Evolutionary conservation across 768 basidiomycete species (phyloP).

Genomic region (Kwoniella dejecticola): DNA sequence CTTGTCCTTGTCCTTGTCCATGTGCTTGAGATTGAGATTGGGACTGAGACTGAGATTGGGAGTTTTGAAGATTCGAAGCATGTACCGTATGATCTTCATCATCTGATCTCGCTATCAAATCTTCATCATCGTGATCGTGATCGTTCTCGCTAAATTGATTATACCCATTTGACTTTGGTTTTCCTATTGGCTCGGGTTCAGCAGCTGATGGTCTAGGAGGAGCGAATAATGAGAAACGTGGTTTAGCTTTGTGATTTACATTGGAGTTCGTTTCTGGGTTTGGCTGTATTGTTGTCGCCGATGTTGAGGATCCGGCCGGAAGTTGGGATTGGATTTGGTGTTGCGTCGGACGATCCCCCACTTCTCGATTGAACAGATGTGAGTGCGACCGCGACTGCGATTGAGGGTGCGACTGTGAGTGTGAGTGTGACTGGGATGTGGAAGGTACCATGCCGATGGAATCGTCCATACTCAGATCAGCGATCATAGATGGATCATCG

Average conservation of each 20-base stretch:
- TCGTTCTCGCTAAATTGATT: slow-evolving; percentile 18
- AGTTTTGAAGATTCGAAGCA: no score
- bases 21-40: background rate
- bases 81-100: slow-evolving; percentile 35
- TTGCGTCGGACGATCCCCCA: background rate
- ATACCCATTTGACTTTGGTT: no score
- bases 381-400: background rate
- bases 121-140: slow-evolving; percentile 6
- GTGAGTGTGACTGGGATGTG: background rate
- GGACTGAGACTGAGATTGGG: no score
- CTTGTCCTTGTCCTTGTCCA: background rate
- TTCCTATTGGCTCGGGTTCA: no score
- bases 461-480: slow-evolving; percentile 33
- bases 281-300: background rate
- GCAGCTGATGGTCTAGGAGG: slow-evolving; percentile 14
- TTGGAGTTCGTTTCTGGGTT: background rate
- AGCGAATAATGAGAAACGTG: slow-evolving; percentile 48
- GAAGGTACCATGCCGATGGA: slow-evolving; percentile 5
- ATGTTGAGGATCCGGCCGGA: no score
- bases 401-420: no score
- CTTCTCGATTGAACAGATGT: background rate
- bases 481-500: slow-evolving; percentile 27
- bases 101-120: slow-evolving; percentile 19
- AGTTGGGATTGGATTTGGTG: background rate
- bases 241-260: slow-evolving; percentile 17